These are phyloP conservation scores for Mucor sp. DNA, from an alignment of 371 early-diverging fungal species.

Conservation along the genomic window DNA sequence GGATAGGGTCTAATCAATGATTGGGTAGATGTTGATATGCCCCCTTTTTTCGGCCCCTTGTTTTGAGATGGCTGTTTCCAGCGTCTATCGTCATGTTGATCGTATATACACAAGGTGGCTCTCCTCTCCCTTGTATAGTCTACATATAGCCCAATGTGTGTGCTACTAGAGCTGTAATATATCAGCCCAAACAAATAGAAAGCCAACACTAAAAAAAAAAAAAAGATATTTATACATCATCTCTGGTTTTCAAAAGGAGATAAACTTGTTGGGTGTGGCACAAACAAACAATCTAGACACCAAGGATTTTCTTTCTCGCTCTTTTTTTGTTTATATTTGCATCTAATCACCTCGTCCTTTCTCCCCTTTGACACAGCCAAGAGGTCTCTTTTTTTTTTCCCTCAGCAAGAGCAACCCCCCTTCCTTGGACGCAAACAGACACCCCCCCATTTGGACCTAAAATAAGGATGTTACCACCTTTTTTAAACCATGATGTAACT, in stretches of 20 bases:
- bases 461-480: constrained; percentile 26
- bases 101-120: background rate
- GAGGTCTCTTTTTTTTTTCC: background rate
- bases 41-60: background rate
- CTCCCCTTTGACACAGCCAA: background rate
- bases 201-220: background rate
- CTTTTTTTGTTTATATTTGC: background rate
- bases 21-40: background rate
- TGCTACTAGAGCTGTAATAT: background rate
- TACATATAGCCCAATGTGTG: too few relatives aligned
- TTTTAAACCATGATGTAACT: constrained; percentile 29
- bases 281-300: background rate
- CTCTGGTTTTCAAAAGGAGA: background rate
- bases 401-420: background rate
- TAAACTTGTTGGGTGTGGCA: background rate
- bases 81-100: background rate
- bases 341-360: background rate
- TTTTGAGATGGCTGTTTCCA: background rate
- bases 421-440: background rate
- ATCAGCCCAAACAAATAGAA: background rate
- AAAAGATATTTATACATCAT: background rate
- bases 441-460: background rate
- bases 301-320: background rate
- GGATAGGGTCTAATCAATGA: background rate
- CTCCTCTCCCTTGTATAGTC: too few relatives aligned